Base-by-base conservation (phyloP, 345 rosid species). In the Aegle marmelos region DNA sequence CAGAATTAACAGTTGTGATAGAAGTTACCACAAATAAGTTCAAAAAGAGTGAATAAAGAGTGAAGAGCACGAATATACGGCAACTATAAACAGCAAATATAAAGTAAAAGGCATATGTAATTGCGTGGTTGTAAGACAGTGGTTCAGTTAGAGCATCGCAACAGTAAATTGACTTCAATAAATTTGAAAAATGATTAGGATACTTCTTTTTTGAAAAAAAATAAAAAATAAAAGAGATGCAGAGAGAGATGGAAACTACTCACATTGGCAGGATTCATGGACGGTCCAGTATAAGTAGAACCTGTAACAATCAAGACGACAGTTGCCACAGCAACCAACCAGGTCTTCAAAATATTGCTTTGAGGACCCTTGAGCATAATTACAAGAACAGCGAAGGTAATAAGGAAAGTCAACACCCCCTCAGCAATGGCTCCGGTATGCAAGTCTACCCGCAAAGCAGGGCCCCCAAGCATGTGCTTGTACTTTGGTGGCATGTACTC, bases 231-330 rank as follows among this genome's bases (percentile, higher is more conserved):
- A n/a, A 24, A 7, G 22, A 41, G 24, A 73, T 11, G 48, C 48
- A 75, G 68, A 39, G 65, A 61, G 14, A 54, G n/a, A 21, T 21
- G 24, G 50, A 63, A 28, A 45, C 50, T 27, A 88, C 99, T 94
- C 85, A 96, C 99, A 91, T 89, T 91, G 81, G 97, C 99, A 37
- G 99, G 99, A 85, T 97, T 97, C 98, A 97, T 91, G 82, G 94
- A 89, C 73, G 98, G 99, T 65, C 97, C 97, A 5, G 99, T 94
- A 80, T 90, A 93, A 9, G 80, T 72, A 75, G 89, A 72, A 8
- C 99, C 98, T 0, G 87, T 41, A 56, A 91, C 71, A 64, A 97
- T 87, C 77, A 97, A 82, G 0, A 84, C 79, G 19, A 94, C 89
- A 39, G 97, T 91, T 22, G 86, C 88, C 28, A 87, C 64, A 25